Evolutionary conservation across 768 basidiomycete genomes (phyloP), one percentile per base, ranked within the genome.

Genomic region (Tulasnella sp.): DNA sequence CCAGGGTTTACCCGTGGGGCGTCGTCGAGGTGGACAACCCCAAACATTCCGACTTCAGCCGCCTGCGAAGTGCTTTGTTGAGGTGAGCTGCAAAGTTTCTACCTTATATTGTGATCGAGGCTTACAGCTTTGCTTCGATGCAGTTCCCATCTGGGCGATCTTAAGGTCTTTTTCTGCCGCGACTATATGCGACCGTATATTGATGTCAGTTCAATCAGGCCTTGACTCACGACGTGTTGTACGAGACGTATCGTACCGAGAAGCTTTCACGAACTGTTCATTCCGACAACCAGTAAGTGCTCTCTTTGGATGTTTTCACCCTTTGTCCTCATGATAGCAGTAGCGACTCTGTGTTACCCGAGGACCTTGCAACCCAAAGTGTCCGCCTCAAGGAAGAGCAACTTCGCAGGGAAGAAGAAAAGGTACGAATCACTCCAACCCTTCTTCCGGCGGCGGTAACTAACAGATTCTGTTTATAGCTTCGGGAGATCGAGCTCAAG

Each of bases 361-460:
- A 97, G 70, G 96, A 98, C 66, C 80, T 99, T 63, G 96, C 96
- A 15, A 91, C 83, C 52, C 96, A 98, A 71, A 89, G 85, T 60
- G 92, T 97, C 43, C 86, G 94, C 57, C 83, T 98, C 74, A 98
- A 98, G 74, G 96, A 98, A 73, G 96, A 99, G 69, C 96, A 98
- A 69, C 83, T 99, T 58, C 84, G 93, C 64, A 75, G 87, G 59
- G 96, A 99, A 69, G 92, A 96, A 74, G 91, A 96, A 75, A 94
- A 94, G 77, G 84, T 86, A 35, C 58, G 48, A 48, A 57, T 54
- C 46, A 23, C 3, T 17, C 60, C 29, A 11, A 5, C 17, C 49
- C 59, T 12, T 17, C 7, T 25, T 35, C 12, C 1, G 9, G 4
- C 8, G 15, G 49, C 59, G 60, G 41, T 55, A 61, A 34, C 51